These are phyloP conservation scores for Spergularia marina DNA, from an alignment of 148 eudicot genomes.

Conservation along the genomic window DNA sequence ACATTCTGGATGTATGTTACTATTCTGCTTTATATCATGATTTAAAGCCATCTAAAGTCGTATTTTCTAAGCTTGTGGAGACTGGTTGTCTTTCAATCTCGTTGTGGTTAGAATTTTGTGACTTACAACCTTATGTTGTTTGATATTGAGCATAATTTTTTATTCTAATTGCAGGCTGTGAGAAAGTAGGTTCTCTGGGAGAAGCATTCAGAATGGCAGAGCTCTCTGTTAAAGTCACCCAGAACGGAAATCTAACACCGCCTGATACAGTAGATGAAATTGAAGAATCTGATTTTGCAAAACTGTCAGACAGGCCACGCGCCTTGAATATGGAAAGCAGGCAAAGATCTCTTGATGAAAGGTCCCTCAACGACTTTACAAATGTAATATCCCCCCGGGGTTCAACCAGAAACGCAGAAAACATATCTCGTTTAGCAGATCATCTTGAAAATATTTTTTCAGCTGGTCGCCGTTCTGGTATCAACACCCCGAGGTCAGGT, in stretches of 20 bases:
- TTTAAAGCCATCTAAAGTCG: constrained; percentile 9
- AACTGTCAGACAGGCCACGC: constrained; percentile 52
- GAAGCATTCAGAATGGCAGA: constrained; percentile 33
- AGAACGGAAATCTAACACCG: constrained; percentile 44
- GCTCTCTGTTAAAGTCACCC: constrained; percentile 39
- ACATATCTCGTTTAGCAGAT: constrained; percentile 33
- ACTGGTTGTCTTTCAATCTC: background rate
- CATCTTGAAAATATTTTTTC: constrained; percentile 41
- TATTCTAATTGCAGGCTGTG: constrained; percentile 15
- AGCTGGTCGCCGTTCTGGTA: constrained; percentile 55
- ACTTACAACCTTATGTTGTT: background rate
- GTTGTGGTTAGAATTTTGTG: background rate
- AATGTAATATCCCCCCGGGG: constrained; percentile 47
- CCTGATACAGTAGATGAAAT: constrained; percentile 36
- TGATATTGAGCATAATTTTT: too few species aligned
- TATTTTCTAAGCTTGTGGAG: background rate
- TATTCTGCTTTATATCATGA: background rate
- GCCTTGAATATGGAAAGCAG: constrained; percentile 57
- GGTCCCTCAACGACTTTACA: constrained; percentile 54
- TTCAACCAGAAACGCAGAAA: constrained; percentile 40
- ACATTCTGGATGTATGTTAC: background rate
- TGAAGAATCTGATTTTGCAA: constrained; percentile 63
- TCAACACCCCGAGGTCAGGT: constrained; percentile 51
- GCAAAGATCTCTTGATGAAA: constrained; percentile 78
- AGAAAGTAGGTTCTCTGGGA: background rate